Base-by-base conservation (phyloP, 345 rosid genomes). In the Barbarea vulgaris region DNA sequence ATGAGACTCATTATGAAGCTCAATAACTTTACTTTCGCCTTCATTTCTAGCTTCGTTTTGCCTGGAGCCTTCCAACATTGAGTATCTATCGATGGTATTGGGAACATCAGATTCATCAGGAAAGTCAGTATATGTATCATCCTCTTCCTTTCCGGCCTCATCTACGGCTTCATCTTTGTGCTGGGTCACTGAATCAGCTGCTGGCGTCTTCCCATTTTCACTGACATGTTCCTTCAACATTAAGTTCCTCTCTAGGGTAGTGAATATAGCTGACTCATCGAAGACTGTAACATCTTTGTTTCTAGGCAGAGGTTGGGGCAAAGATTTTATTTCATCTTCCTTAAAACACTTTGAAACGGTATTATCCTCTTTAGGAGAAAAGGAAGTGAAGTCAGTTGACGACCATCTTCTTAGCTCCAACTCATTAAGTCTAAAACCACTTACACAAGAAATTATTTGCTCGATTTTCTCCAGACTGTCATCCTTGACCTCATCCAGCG, bases 161-260 rank as follows among this genome's bases (percentile, higher is more conserved):
- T 48, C 44, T 53, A 14, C 54, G 17, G 24, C 51, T 74, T 33
- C 51, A 56, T 46, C 65, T 34, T 33, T 65, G 28, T 65, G 66
- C 18, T 55, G 27, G 19, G 36, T 66, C 57, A 34, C 41, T 56
- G 37, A 44, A 3, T 64, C 12, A 55, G 51, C 42, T 33, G 41
- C 59, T 25, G 9, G 7, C 5, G 9, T 56, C 59, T 56, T 56
- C 47, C 42, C 59, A 17, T 10, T 56, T 47, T 33, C 66, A 22
- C 30, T 74, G 28, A 30, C 10, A 17, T 47, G 24, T 67, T 47
- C 78, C 72, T 46, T 47, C 36, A 66, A 56, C 66, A 24, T 11
- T 14, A 57, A 46, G 52, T 66, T 66, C 41, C 59, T 66, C 31
- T 74, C 67, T 15, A 42, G 72, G 13, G 41, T 56, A 66, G 72